A percentile compares a stretch with the other conserved stretches of the same genome.
phyloP scores from a whole-genome alignment of 352 stramenopile species.

The Phytophthora parvispora region DNA sequence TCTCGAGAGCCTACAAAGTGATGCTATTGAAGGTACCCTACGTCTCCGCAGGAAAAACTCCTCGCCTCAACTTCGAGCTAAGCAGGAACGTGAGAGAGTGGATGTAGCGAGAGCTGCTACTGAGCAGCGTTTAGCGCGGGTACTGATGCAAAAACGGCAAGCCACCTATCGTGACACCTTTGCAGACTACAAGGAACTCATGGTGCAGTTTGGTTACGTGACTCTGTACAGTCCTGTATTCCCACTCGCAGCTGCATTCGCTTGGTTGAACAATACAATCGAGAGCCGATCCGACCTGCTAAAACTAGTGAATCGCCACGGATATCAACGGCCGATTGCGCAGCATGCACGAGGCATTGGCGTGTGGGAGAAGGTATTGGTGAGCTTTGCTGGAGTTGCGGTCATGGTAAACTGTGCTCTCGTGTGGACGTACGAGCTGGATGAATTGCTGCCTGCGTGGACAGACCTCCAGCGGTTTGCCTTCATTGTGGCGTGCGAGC shows the following conservation, averaged over 20 bases:
- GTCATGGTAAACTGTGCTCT: conserved; percentile 95
- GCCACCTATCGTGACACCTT: conserved; percentile 75
- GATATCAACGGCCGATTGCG: conserved; percentile 87
- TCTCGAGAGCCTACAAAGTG: conserved; percentile 23
- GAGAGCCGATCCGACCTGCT: conserved; percentile 94
- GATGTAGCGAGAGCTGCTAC: conserved; percentile 35
- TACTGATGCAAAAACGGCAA: conserved; percentile 73
- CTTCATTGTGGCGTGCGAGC: conserved; percentile 71
- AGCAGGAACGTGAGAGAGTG: conserved; percentile 17
- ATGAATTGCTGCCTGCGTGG: conserved; percentile 59
- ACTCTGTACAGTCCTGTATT: conserved; percentile 94
- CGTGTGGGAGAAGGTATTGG: conserved; percentile 94
- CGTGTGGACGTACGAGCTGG: conserved; percentile 85
- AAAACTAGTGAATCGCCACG: conserved; percentile 92
- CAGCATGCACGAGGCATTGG: conserved; percentile 93
- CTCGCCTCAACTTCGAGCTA: conserved; percentile 9
- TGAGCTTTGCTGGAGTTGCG: conserved; percentile 93
- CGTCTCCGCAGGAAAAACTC: conserved; percentile 11
- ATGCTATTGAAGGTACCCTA: conserved; percentile 3
- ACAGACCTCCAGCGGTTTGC: conserved; percentile 72
- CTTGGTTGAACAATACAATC: conserved; percentile 92
- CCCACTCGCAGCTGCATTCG: conserved; percentile 92
- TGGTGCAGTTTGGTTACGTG: conserved; percentile 95
- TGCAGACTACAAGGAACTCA: conserved; percentile 81
- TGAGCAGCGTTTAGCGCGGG: conserved; percentile 53